phyloP scores from a whole-genome alignment of 2,329 filamentous ascomycete species.

The Cladosporium sp. region DNA sequence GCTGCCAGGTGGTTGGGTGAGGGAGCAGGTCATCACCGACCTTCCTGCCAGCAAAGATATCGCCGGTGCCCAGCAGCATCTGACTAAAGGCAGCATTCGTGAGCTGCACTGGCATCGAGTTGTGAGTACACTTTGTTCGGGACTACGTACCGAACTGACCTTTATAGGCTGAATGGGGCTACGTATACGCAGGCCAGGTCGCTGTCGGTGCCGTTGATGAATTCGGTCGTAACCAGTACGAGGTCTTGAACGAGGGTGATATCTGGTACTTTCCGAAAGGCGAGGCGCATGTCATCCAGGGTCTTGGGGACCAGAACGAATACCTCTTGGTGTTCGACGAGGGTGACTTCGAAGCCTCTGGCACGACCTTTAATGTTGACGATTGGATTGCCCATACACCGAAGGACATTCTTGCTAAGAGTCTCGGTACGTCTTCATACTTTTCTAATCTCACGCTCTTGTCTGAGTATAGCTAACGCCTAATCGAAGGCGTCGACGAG shows the following conservation, averaged over 20 bases:
- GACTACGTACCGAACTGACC: background rate
- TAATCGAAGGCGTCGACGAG: slow-evolving; percentile 40
- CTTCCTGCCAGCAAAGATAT: slow-evolving; percentile 62
- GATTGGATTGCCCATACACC: slow-evolving; percentile 67
- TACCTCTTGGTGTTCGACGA: slow-evolving; percentile 64
- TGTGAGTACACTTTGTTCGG: background rate
- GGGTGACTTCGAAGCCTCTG: slow-evolving; percentile 54
- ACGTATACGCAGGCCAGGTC: slow-evolving; percentile 51
- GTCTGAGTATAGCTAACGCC: background rate
- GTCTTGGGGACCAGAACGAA: slow-evolving; percentile 62
- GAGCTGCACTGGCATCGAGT: slow-evolving; percentile 61
- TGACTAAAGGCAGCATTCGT: slow-evolving; percentile 60
- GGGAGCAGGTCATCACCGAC: slow-evolving; percentile 63
- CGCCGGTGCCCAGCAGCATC: slow-evolving; percentile 62
- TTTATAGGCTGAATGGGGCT: slow-evolving; percentile 43
- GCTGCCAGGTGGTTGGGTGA: slow-evolving; percentile 60
- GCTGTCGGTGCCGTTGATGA: slow-evolving; percentile 50
- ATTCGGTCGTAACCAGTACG: slow-evolving; percentile 45
- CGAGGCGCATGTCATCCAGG: slow-evolving; percentile 58
- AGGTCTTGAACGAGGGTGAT: slow-evolving; percentile 48
- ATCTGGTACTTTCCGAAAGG: slow-evolving; percentile 49
- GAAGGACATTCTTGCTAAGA: slow-evolving; percentile 59
- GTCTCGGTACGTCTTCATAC: slow-evolving; percentile 48
- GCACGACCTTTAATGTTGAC: slow-evolving; percentile 67
- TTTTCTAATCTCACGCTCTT: background rate